Conservation (phyloP, 2,329 filamentous ascomycete genomes). For the Aspergillus sp. region DNA sequence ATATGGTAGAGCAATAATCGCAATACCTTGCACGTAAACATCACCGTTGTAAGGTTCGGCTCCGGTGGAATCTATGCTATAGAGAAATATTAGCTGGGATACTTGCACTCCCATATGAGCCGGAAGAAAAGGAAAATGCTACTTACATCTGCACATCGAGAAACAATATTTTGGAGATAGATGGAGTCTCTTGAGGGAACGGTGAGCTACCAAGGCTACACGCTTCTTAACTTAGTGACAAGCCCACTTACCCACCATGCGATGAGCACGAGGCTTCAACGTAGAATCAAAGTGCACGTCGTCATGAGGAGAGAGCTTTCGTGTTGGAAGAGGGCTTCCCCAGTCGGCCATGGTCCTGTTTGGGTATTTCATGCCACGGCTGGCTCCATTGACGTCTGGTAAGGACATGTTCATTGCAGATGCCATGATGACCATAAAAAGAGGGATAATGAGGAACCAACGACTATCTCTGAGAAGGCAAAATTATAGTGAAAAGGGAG, state of each 20-base stretch:
- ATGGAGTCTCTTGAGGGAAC: not conserved
- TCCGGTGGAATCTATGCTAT: conserved; percentile 37
- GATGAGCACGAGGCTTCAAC: not conserved
- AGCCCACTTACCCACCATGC: not conserved
- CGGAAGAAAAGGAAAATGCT: not conserved
- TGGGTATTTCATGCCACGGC: not conserved
- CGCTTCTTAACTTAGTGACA: not conserved
- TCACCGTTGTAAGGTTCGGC: conserved; percentile 32
- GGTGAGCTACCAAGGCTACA: not conserved
- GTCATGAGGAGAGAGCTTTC: not conserved
- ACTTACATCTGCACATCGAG: conserved; percentile 1
- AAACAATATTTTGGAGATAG: conserved; percentile 8
- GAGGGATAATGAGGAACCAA: not conserved
- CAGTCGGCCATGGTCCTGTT: not conserved
- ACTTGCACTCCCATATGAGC: not conserved
- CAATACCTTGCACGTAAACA: conserved; percentile 33
- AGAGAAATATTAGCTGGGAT: conserved; percentile 12
- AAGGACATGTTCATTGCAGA: not conserved
- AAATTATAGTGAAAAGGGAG: too few species aligned
- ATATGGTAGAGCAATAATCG: not conserved
- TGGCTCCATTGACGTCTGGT: not conserved
- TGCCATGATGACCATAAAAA: not conserved
- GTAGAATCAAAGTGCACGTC: conserved; percentile 1
- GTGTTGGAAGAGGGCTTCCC: not conserved
- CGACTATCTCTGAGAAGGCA: too few species aligned